A percentile compares a stretch with the other conserved stretches of the same genome.
Evolutionary conservation across 352 stramenopile genomes (phyloP).

Genomic region (Phytopythium delawarense): DNA sequence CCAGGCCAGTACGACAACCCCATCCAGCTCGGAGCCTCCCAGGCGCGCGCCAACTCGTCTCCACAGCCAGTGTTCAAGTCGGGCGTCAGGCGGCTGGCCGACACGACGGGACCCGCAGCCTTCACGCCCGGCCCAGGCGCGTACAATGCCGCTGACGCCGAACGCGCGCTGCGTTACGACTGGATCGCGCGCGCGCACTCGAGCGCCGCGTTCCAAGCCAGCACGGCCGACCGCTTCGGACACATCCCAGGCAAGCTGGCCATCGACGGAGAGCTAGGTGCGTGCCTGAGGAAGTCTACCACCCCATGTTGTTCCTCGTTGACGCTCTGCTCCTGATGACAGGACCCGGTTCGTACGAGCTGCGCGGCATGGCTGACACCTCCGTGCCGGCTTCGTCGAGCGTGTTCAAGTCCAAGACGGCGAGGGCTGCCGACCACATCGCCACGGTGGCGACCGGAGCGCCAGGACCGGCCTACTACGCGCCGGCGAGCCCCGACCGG

Average conservation of each 20-base stretch:
- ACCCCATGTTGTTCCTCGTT: background rate
- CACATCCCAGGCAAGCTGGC: slow-evolving; percentile 26
- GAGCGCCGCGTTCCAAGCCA: slow-evolving; percentile 58
- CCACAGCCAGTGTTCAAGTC: slow-evolving; percentile 67
- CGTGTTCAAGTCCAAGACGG: slow-evolving; percentile 38
- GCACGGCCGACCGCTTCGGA: slow-evolving; percentile 55
- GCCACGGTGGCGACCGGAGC: slow-evolving; percentile 7
- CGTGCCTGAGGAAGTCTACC: background rate
- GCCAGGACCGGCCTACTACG: slow-evolving; percentile 64
- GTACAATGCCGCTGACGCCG: slow-evolving; percentile 65
- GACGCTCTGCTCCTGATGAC: slow-evolving; percentile 1
- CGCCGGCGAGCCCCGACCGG: slow-evolving; percentile 48
- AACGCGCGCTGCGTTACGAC: slow-evolving; percentile 61
- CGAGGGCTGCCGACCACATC: slow-evolving; percentile 14
- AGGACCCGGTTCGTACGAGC: slow-evolving; percentile 60
- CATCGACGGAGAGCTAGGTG: slow-evolving; percentile 49
- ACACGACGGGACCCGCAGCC: slow-evolving; percentile 15
- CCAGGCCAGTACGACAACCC: slow-evolving; percentile 72
- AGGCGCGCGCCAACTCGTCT: slow-evolving; percentile 13
- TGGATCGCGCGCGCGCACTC: slow-evolving; percentile 53
- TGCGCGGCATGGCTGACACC: slow-evolving; percentile 19
- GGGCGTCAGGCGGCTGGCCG: slow-evolving; percentile 40
- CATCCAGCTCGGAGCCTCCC: slow-evolving; percentile 34
- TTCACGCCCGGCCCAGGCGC: slow-evolving; percentile 49
- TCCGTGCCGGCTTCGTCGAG: slow-evolving; percentile 19